Percentiles rank a stretch among this genome's conserved stretches.
These are phyloP conservation scores for Trichoderma hamatum DNA, from an alignment of 2,329 filamentous ascomycete genomes.

Conservation along the genomic window DNA sequence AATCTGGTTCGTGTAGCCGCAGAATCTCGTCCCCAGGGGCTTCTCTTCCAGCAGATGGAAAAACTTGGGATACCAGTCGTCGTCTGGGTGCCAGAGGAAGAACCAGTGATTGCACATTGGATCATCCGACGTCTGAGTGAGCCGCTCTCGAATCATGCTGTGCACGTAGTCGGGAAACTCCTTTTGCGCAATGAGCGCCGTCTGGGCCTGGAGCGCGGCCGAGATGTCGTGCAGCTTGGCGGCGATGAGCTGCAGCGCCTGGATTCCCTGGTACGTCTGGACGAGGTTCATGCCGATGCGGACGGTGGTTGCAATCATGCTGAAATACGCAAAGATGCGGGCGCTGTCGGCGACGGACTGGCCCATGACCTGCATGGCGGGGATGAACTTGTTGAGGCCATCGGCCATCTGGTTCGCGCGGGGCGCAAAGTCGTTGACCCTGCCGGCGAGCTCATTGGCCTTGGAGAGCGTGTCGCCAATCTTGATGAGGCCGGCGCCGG, in stretches of 20 bases:
- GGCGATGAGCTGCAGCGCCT: slow-evolving; percentile 42
- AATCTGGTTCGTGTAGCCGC: slow-evolving; percentile 46
- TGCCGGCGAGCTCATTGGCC: slow-evolving; percentile 29
- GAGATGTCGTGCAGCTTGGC: slow-evolving; percentile 41
- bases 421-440: slow-evolving; percentile 29
- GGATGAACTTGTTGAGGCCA: slow-evolving; percentile 35
- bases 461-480: slow-evolving; percentile 34
- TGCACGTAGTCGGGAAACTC: slow-evolving; percentile 44
- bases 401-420: slow-evolving; percentile 33
- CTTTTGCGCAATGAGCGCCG: slow-evolving; percentile 42
- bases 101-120: slow-evolving; percentile 42
- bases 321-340: slow-evolving; percentile 39
- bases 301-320: slow-evolving; percentile 36
- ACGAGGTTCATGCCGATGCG: slow-evolving; percentile 42
- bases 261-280: slow-evolving; percentile 42
- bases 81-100: slow-evolving; percentile 47
- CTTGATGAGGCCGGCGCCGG: slow-evolving; percentile 35
- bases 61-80: slow-evolving; percentile 47
- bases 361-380: slow-evolving; percentile 42
- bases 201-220: slow-evolving; percentile 40
- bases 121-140: slow-evolving; percentile 40
- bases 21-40: slow-evolving; percentile 42
- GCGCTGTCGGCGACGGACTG: slow-evolving; percentile 40
- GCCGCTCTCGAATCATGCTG: slow-evolving; percentile 43
- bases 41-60: slow-evolving; percentile 42